A percentile compares a stretch with the other conserved stretches of the same genome.
These are phyloP conservation scores for Thraustochytrium sp. DNA, from an alignment of 352 stramenopile genomes.

Conservation along the genomic window DNA sequence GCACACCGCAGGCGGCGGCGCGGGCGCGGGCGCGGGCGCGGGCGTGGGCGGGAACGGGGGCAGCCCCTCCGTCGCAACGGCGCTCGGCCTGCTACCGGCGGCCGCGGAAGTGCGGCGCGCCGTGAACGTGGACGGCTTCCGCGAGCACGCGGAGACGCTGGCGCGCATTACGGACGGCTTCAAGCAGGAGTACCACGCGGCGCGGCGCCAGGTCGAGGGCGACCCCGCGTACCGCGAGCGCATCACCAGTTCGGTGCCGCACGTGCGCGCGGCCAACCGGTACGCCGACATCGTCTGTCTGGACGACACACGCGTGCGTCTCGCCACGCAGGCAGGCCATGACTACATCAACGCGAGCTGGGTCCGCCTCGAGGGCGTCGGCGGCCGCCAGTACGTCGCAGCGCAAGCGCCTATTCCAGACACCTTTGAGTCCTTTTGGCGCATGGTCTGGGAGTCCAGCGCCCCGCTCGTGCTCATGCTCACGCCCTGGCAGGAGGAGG, in stretches of 20 bases:
- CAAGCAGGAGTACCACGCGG: background rate
- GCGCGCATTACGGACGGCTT: background rate
- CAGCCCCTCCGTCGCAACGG: no score
- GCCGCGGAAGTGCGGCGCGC: background rate
- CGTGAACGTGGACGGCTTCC: background rate
- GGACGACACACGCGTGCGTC: background rate
- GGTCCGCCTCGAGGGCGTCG: background rate
- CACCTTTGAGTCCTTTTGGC: slow-evolving; percentile 37
- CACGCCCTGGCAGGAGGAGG: background rate
- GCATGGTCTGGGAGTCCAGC: slow-evolving; percentile 28
- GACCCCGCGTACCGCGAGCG: background rate
- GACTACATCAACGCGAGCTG: slow-evolving; percentile 36
- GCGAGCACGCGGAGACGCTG: background rate
- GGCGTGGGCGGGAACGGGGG: background rate
- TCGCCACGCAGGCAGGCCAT: background rate
- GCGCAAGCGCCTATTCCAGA: background rate
- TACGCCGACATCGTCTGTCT: slow-evolving; percentile 34
- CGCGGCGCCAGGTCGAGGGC: background rate
- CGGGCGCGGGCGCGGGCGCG: background rate
- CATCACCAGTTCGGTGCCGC: background rate
- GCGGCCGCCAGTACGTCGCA: slow-evolving; percentile 24
- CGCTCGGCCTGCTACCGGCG: background rate
- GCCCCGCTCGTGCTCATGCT: slow-evolving; percentile 24
- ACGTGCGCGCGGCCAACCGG: background rate
- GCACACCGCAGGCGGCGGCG: background rate